Percentiles rank a stretch among this genome's conserved stretches.
Conservation (phyloP, 768 basidiomycete species). For the Tylopilus intermedius region DNA sequence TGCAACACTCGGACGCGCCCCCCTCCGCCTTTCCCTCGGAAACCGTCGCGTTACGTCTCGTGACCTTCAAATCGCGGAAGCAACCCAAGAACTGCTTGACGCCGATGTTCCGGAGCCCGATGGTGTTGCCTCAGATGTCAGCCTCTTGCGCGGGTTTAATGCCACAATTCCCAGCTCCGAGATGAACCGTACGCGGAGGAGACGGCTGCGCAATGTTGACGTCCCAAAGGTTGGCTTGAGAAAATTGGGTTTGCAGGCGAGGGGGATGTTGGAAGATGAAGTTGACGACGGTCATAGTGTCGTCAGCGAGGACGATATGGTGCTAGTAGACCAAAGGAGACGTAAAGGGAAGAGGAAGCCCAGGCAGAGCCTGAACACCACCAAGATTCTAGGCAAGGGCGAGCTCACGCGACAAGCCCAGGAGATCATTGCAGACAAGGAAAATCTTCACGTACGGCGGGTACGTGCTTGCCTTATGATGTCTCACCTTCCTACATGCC, state of each 20-base stretch:
- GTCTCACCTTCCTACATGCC: conserved; percentile 4
- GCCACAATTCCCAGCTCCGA: conserved; percentile 92
- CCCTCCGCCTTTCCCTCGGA: conserved; percentile 61
- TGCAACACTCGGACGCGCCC: conserved; percentile 74
- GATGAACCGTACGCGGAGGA: conserved; percentile 64
- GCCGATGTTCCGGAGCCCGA: conserved; percentile 70
- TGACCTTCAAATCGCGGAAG: conserved; percentile 80
- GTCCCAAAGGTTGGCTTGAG: conserved; percentile 72
- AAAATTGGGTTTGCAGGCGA: conserved; percentile 70
- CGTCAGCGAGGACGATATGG: conserved; percentile 74
- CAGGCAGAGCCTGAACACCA: conserved; percentile 61
- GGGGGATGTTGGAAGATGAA: conserved; percentile 58
- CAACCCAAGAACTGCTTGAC: conserved; percentile 68
- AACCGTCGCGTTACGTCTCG: conserved; percentile 71
- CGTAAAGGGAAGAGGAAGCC: conserved; percentile 43
- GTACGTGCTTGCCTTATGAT: conserved; percentile 36
- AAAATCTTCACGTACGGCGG: conserved; percentile 84
- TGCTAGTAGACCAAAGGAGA: conserved; percentile 43
- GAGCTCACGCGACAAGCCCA: conserved; percentile 79
- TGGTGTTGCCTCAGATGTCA: conserved; percentile 67
- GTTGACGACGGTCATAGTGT: conserved; percentile 56
- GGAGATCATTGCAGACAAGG: conserved; percentile 88
- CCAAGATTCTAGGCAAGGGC: conserved; percentile 73
- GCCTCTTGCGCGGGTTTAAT: conserved; percentile 85
- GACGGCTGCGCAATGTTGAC: conserved; percentile 78